Conservation (phyloP, 441 rosid species). For the Adansonia grandidieri region DNA sequence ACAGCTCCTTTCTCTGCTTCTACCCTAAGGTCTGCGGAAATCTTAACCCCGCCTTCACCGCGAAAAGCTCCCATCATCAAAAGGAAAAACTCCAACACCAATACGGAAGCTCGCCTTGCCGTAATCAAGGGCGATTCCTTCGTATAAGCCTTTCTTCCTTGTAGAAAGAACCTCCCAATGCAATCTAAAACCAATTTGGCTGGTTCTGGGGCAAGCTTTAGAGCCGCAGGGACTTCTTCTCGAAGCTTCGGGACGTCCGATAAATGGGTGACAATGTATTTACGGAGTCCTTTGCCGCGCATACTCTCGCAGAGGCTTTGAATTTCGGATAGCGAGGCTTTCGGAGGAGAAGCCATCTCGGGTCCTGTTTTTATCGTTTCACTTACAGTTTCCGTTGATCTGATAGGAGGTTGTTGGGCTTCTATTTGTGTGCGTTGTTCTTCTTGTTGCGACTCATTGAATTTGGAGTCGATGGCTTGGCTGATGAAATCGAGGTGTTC, state of each 20-base stretch:
- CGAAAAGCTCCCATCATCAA: conserved; percentile 29
- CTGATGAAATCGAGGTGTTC: conserved; percentile 55
- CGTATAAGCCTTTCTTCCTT: conserved; percentile 60
- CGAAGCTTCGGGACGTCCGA: conserved; percentile 46
- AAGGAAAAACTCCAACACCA: conserved; percentile 60
- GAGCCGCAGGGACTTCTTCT: conserved; percentile 50
- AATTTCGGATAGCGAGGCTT: conserved; percentile 38
- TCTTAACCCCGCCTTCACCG: conserved; percentile 19
- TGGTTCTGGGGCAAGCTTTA: conserved; percentile 56
- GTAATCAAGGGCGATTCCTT: conserved; percentile 46
- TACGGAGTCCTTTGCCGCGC: conserved; percentile 63
- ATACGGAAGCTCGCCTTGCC: conserved; percentile 58
- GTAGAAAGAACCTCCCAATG: conserved; percentile 64
- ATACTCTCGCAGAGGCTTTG: conserved; percentile 46
- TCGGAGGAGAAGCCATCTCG: neutral
- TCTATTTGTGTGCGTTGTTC: neutral
- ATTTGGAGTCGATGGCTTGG: conserved; percentile 44
- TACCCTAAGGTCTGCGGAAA: conserved; percentile 34
- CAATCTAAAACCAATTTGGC: conserved; percentile 71
- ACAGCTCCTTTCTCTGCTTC: conserved; percentile 60
- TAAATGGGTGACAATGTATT: conserved; percentile 46
- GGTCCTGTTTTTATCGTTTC: neutral
- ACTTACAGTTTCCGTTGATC: neutral
- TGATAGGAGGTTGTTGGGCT: neutral
- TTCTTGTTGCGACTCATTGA: conserved; percentile 21